Base-by-base conservation (phyloP, 73 alveolate species). In the Effrenium voratum region DNA sequence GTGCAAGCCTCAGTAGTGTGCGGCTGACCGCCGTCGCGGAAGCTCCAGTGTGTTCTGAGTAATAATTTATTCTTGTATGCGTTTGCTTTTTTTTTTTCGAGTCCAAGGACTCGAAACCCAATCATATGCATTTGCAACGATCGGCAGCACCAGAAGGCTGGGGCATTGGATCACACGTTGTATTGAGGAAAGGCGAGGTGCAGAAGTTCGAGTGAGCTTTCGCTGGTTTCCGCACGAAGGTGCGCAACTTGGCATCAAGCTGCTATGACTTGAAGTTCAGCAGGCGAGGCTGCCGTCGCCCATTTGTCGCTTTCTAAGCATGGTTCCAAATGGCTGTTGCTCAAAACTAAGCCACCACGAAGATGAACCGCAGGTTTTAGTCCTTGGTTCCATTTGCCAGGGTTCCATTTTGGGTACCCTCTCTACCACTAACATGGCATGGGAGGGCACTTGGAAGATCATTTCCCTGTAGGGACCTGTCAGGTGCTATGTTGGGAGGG, bases 91-190 rank as follows among this genome's bases (percentile, higher is more conserved):
- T 13, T 10, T 16, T 16, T 8, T 52, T 8, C 12, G 1, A 19
- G 32, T 4, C 15, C 60, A 4, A 90, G 97, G 99, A 99, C 99
- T 28, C 99, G 98, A 77, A 99, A 98, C 59, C 99, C 99, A 30
- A 99, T 99, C 76, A 99, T 99, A 66, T 99, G 99, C 98, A 99
- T 99, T 46, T 99, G 99, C 82, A 99, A 99, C 91, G 99, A 99
- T 93, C 99, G 98, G 88, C 83, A 87, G 36, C 38, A 36, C 57
- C 97, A 90, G 88, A 75, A 90, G 97, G 97, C 57, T 41, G 10
- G 34, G 0, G 43, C 44, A 16, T 12, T 52, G 28, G 3, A 44
- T 83, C 75, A 38, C 5, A 24, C 40, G 8, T 6, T 47, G 55
- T 1, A 52, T 52, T 4, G 44, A 3, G 81, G 5, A 2, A 26